phyloP scores from a whole-genome alignment of 768 basidiomycete species.

The Cubamyces lactineus region DNA sequence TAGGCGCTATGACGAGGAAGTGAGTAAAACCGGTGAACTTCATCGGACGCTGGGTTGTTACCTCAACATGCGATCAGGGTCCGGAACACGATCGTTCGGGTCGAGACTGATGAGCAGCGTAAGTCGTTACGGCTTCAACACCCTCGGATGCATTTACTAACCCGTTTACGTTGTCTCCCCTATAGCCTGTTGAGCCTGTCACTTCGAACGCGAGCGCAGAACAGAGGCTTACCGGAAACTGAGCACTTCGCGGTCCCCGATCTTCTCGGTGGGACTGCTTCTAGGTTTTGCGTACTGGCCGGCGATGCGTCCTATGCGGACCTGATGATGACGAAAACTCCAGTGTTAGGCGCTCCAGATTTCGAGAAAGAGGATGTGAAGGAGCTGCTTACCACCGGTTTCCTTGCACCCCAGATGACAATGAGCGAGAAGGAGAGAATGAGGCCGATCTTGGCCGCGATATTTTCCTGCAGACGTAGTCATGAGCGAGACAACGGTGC shows the following conservation, averaged over 20 bases:
- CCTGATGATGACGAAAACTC: conserved; percentile 41
- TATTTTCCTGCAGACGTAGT: conserved; percentile 63
- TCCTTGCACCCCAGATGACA: conserved; percentile 88
- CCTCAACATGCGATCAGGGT: conserved; percentile 89
- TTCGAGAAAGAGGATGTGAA: background rate
- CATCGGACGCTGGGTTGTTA: conserved; percentile 29
- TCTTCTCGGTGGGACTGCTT: conserved; percentile 78
- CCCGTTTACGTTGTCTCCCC: conserved; percentile 98
- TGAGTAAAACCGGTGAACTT: background rate
- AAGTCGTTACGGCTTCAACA: background rate
- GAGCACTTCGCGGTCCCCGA: conserved; percentile 74
- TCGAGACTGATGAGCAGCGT: conserved; percentile 53
- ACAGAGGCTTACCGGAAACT: conserved; percentile 76
- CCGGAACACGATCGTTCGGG: conserved; percentile 79
- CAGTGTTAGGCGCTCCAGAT: background rate
- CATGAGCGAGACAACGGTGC: background rate
- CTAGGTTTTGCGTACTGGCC: conserved; percentile 97
- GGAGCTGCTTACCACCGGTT: conserved; percentile 75
- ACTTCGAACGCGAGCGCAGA: background rate
- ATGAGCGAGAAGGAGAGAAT: conserved; percentile 96
- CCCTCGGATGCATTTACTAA: conserved; percentile 34
- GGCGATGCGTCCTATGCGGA: conserved; percentile 89
- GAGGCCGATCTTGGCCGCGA: conserved; percentile 84
- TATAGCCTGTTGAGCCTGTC: conserved; percentile 34
- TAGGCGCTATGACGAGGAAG: conserved; percentile 64